A percentile compares a stretch with the other conserved stretches of the same genome.
Conservation (phyloP, 2,329 filamentous ascomycete species). For the Claviceps monticola region DNA sequence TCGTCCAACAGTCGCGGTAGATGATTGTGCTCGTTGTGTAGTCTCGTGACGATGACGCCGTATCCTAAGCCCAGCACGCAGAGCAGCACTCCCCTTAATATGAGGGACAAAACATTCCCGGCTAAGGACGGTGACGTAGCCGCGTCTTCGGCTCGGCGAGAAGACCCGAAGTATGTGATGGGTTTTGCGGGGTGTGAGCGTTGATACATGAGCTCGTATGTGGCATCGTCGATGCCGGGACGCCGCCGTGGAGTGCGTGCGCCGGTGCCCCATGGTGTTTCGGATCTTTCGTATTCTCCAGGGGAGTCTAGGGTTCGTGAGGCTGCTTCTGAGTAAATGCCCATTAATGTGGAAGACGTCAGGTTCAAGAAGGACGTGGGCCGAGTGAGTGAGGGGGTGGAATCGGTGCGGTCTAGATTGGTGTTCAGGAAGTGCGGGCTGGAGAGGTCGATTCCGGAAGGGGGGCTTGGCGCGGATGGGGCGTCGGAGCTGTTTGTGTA, state of each 20-base stretch:
- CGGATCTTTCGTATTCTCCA: slow-evolving; percentile 35
- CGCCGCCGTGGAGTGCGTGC: slow-evolving; percentile 50
- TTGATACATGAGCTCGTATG: slow-evolving; percentile 29
- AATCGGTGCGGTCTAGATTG: slow-evolving; percentile 26
- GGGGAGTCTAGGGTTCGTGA: slow-evolving; percentile 33
- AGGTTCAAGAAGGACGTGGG: slow-evolving; percentile 74
- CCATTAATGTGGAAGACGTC: slow-evolving; percentile 76
- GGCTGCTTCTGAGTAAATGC: slow-evolving; percentile 69
- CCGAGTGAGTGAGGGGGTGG: slow-evolving; percentile 38
- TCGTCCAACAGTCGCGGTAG: slow-evolving; percentile 44
- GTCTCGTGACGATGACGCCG: slow-evolving; percentile 63
- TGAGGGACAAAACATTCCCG: slow-evolving; percentile 30
- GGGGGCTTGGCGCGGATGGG: slow-evolving; percentile 9
- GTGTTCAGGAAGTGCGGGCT: slow-evolving; percentile 25
- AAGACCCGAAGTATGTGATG: slow-evolving; percentile 20
- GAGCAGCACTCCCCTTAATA: slow-evolving; percentile 47
- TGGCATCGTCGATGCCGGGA: slow-evolving; percentile 29
- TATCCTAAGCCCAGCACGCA: slow-evolving; percentile 73
- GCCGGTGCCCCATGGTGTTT: slow-evolving; percentile 68
- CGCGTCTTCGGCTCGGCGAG: slow-evolving; percentile 9
- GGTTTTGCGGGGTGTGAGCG: slow-evolving; percentile 21
- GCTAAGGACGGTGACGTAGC: slow-evolving; percentile 12
- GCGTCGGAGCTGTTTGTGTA: slow-evolving; percentile 16
- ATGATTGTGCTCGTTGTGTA: slow-evolving; percentile 54
- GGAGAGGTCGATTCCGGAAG: slow-evolving; percentile 15